Evolutionary conservation across 352 stramenopile genomes (phyloP).

Genomic region (Globisporangium middletonii): DNA sequence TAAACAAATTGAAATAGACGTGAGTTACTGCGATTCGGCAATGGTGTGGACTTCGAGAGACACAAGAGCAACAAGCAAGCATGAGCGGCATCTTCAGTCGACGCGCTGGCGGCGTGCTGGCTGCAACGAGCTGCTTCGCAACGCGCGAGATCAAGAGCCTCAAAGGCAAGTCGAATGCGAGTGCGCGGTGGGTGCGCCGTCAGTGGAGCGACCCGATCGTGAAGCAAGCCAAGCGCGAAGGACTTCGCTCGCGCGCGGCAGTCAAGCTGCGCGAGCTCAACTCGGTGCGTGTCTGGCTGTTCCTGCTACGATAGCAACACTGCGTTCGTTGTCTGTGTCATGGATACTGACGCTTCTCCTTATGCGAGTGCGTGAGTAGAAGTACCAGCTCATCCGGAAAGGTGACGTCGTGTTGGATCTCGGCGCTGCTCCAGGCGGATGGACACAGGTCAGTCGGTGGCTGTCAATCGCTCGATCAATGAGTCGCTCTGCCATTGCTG

Average conservation of each 20-base stretch:
- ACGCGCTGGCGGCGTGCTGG: conserved; percentile 8
- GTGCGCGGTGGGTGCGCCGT: conserved; percentile 76
- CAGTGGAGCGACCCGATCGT: conserved; percentile 84
- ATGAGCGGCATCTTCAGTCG: conserved; percentile 22
- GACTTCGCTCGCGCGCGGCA: conserved; percentile 70
- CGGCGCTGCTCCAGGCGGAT: conserved; percentile 75
- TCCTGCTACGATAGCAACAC: no score
- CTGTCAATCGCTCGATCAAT: not conserved
- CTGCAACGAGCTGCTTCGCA: conserved; percentile 9
- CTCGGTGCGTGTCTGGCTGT: conserved; percentile 19
- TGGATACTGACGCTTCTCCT: not conserved
- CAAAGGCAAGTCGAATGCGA: conserved; percentile 79
- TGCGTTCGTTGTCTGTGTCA: no score
- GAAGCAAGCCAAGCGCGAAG: conserved; percentile 81
- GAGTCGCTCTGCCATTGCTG: not conserved
- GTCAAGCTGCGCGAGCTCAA: conserved; percentile 86
- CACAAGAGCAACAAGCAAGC: not conserved
- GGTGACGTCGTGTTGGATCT: conserved; percentile 78
- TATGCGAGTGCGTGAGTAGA: conserved; percentile 21
- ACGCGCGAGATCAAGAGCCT: conserved; percentile 65
- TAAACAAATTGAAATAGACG: no score
- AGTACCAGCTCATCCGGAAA: conserved; percentile 57
- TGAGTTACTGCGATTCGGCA: no score
- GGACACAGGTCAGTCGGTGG: conserved; percentile 54
- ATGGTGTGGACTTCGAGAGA: no score